Conservation (phyloP, 2,329 filamentous ascomycete genomes). For the Aspergillus sp. region DNA sequence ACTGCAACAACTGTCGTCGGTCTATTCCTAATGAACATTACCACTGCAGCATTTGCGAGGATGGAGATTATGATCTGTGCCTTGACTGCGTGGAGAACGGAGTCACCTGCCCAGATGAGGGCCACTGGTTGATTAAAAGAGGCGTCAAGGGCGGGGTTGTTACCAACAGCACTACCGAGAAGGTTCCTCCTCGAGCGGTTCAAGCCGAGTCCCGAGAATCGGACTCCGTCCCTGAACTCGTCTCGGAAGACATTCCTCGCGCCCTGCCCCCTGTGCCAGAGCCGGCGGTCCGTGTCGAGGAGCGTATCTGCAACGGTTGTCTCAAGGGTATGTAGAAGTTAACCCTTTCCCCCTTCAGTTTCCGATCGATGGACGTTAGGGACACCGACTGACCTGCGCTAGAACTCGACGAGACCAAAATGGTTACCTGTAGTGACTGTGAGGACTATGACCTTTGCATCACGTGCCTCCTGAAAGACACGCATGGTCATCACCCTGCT, state of each 20-base stretch:
- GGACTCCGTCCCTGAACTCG: slow-evolving; percentile 24
- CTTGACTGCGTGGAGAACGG: slow-evolving; percentile 72
- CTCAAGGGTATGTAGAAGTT: slow-evolving; percentile 53
- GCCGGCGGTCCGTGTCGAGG: slow-evolving; percentile 7
- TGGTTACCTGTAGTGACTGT: slow-evolving; percentile 81
- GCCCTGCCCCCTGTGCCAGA: neutral
- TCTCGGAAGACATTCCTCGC: slow-evolving; percentile 3
- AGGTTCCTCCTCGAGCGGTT: slow-evolving; percentile 63
- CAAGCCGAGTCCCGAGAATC: slow-evolving; percentile 37
- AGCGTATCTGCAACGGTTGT: slow-evolving; percentile 64
- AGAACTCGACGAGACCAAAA: slow-evolving; percentile 73
- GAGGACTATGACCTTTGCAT: slow-evolving; percentile 93
- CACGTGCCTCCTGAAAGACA: slow-evolving; percentile 69
- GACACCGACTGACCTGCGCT: slow-evolving; percentile 22
- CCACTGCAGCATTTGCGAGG: slow-evolving; percentile 91
- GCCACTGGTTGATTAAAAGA: slow-evolving; percentile 95
- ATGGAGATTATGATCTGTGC: slow-evolving; percentile 94
- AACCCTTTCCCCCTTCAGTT: neutral
- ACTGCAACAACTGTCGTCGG: slow-evolving; percentile 86
- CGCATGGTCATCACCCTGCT: slow-evolving; percentile 87
- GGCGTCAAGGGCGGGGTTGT: slow-evolving; percentile 75
- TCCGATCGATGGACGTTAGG: neutral
- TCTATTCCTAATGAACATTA: slow-evolving; percentile 81
- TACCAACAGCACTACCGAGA: slow-evolving; percentile 82
- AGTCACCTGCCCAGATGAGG: slow-evolving; percentile 71